Evolutionary conservation across 1,139 yeast species (phyloP).

Genomic region (Debaryomyces psychrophilus): DNA sequence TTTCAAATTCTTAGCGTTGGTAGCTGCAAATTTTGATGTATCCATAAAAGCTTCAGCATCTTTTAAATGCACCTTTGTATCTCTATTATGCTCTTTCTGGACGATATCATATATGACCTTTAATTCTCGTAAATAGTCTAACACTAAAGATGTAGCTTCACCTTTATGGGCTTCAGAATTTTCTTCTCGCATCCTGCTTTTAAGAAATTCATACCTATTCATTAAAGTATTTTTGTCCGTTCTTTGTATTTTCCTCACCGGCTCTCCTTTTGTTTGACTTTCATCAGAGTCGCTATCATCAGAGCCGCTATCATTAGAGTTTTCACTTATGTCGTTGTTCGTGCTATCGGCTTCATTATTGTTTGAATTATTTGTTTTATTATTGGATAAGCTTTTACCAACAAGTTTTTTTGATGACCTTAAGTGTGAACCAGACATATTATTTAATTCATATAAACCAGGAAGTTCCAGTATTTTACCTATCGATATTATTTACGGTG

Average conservation of each 20-base stretch:
- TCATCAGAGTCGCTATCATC: neutral
- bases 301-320: neutral
- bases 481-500: neutral
- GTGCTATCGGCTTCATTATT: neutral
- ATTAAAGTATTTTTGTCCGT: constrained; percentile 23
- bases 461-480: neutral
- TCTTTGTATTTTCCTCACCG: constrained; percentile 9
- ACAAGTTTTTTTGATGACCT: neutral
- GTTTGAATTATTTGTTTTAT: neutral
- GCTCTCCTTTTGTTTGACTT: constrained; percentile 8
- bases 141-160: constrained; percentile 32
- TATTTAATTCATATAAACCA: neutral
- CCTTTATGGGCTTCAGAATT: constrained; percentile 39
- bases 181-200: constrained; percentile 24
- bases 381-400: neutral
- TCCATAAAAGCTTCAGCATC: constrained; percentile 49
- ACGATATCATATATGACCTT: constrained; percentile 33
- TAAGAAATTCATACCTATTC: constrained; percentile 29
- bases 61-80: constrained; percentile 25
- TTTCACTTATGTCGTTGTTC: neutral
- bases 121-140: constrained; percentile 32
- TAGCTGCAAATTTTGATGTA: constrained; percentile 44
- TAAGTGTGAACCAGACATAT: neutral
- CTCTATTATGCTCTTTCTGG: constrained; percentile 32
- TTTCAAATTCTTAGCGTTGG: constrained; percentile 60